phyloP scores from a whole-genome alignment of 2,329 filamentous ascomycete species.

The Sclerotiophoma versabilis region DNA sequence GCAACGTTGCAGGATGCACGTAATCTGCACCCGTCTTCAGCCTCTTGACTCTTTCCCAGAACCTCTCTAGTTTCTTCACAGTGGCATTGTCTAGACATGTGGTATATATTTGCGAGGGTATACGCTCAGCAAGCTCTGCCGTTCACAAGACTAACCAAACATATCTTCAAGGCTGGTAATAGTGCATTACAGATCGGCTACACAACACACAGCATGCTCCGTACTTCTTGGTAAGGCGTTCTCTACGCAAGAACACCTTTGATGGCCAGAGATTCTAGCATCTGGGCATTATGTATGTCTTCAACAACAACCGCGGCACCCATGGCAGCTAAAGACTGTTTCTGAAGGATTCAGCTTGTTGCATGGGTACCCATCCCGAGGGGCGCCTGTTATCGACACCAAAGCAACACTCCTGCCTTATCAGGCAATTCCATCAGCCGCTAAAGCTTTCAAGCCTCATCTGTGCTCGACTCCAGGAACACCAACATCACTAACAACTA shows the following conservation, averaged over 20 bases:
- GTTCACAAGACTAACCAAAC: not conserved
- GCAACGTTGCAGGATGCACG: not conserved
- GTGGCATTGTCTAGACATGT: too few relatives aligned
- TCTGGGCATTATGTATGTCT: not conserved
- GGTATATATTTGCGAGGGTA: too few relatives aligned
- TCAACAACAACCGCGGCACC: not conserved
- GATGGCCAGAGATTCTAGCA: not conserved
- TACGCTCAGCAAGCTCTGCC: not conserved
- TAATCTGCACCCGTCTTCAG: not conserved
- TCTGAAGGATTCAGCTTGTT: slow-evolving; percentile 5
- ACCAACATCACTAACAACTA: not conserved
- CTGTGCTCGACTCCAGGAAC: not conserved
- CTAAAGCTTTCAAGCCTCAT: slow-evolving; percentile 12
- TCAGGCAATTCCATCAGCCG: slow-evolving; percentile 13
- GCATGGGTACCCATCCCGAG: slow-evolving; percentile 21
- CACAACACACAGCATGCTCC: not conserved
- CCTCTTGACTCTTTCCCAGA: too few relatives aligned
- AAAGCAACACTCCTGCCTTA: slow-evolving; percentile 3
- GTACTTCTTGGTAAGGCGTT: too few relatives aligned
- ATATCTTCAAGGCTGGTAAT: too few relatives aligned
- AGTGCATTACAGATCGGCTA: too few relatives aligned
- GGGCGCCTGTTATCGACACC: slow-evolving; percentile 16
- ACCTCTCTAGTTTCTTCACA: too few relatives aligned
- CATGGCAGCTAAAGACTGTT: not conserved
- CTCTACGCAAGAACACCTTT: not conserved